phyloP scores from a whole-genome alignment of 2,329 filamentous ascomycete species.

The Arachnomyces sp. region DNA sequence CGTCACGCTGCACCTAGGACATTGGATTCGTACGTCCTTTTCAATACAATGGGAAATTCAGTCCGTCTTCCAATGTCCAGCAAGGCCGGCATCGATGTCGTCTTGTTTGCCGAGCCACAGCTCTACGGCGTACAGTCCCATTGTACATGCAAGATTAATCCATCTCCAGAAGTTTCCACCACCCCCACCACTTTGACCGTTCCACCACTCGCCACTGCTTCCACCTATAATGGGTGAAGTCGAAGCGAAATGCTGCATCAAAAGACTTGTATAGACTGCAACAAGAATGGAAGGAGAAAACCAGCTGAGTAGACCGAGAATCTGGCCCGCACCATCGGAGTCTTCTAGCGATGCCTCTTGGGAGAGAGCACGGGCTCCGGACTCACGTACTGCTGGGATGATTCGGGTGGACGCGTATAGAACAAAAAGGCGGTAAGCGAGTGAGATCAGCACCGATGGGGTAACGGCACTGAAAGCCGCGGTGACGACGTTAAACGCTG shows the following conservation, averaged over 20 bases:
- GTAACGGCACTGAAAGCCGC: slow-evolving; percentile 94
- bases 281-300: slow-evolving; percentile 93
- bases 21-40: too few relatives aligned
- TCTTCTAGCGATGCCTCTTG: slow-evolving; percentile 83
- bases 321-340: slow-evolving; percentile 68
- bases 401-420: slow-evolving; percentile 94
- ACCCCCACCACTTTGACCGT: slow-evolving; percentile 75
- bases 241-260: slow-evolving; percentile 91
- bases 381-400: slow-evolving; percentile 85
- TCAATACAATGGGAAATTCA: slow-evolving; percentile 38
- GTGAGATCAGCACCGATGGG: slow-evolving; percentile 88
- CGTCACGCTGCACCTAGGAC: too few relatives aligned
- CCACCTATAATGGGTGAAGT: slow-evolving; percentile 53
- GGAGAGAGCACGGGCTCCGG: slow-evolving; percentile 72
- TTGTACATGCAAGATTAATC: slow-evolving; percentile 84
- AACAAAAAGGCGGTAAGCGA: slow-evolving; percentile 87
- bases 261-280: slow-evolving; percentile 87
- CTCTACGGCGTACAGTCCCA: slow-evolving; percentile 84
- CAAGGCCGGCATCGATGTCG: slow-evolving; percentile 64
- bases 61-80: slow-evolving; percentile 88
- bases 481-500: slow-evolving; percentile 75
- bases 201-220: slow-evolving; percentile 58
- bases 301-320: slow-evolving; percentile 80
- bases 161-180: slow-evolving; percentile 87
- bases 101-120: slow-evolving; percentile 67